Evolutionary conservation across 495 filamentous ascomycete genomes (phyloP), one percentile per base, ranked within the genome.

Genomic region (Podospora didyma): DNA sequence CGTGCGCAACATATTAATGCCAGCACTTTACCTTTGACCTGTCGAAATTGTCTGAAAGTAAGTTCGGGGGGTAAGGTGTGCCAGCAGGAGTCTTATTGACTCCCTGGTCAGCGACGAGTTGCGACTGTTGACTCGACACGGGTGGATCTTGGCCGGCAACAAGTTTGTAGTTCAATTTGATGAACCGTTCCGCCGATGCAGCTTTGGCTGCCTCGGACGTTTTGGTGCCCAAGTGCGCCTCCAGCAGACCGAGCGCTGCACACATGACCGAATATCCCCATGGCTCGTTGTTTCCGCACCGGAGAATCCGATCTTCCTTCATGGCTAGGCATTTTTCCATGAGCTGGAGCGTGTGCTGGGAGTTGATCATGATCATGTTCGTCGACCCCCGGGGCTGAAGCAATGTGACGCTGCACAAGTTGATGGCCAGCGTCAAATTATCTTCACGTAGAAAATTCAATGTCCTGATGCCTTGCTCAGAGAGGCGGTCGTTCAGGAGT

Each of bases 231-330:
- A 76, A 56, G 42, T 75, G 71, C 0, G 73, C 67, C 59, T 76
- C 70, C 11, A 77, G 59, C n/a, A 77, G 58, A 5, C 73, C 70
- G 28, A 71, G 52, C 1, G 73, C 73, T 1, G 72, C 73, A 31
- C 69, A 76, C 70, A 77, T 69, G 60, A 75, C 74, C 22, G 64
- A 64, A 54, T 74, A 76, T 0, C 71, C 70, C 75, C 75, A 77
- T 7, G 73, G 75, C 58, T 77, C 75, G 65, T 75, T 69, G 57
- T 76, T 71, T 5, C 69, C 73, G 53, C 75, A 77, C 1, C 73
- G 60, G 0, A 77, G 63, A 17, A 76, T 71, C n/a, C 69, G 67
- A 50, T 77, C 73, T 59, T 77, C 75, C 59, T 75, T 74, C 47
- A 76, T 70, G 28, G 65, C 61, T 7, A 77, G 52, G 57, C 75